Base-by-base conservation (phyloP, 495 filamentous ascomycete genomes). In the Antarctomyces pellizariae region DNA sequence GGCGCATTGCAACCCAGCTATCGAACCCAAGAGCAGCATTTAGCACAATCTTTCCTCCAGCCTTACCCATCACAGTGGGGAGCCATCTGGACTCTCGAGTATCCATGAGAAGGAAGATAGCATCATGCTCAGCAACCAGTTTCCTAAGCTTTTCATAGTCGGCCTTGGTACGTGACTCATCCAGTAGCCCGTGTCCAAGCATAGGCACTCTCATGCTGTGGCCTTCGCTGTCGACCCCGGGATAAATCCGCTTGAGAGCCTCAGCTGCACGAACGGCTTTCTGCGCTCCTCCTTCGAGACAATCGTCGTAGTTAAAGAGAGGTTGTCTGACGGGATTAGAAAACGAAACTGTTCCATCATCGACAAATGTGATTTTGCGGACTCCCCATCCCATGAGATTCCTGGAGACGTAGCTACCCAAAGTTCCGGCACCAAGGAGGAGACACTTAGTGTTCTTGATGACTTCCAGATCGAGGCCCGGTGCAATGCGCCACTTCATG, bases 301-400 rank as follows among this genome's bases (percentile, higher is more conserved):
- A 93, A 45, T 97, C 89, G 22, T 71, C 57, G 39, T 86, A 92
- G 25, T 70, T 64, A 46, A 84, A 97, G 8, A 97, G 56, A 1
- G 86, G 84, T 43, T 97, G 86, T 24, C 86, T 67, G 22, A 95
- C 86, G 1, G 86, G 86, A 39, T 97, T 97, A n/a, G 84, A 93
- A 44, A 83, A 95, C 14, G 79, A 90, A 22, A 97, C 79, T 1
- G 56, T 67, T n/a, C 73, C 84, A 38, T 86, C 89, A 44, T 97
- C 86, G 25, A 97, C 63, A 46, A 97, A 91, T 1, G 84, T 93
- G 36, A 97, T 90, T 44, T 80, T 83, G 26, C 71, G 67, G n/a
- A 92, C 83, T 12, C 86, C 86, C 86, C 86, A 97, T 11, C 79
- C 86, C 62, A 93, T 66, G 13, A 97, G 48, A 36, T 78, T 84